Conservation (phyloP, 1,284 basidiomycete species). For the Papiliotrema nemorosa region DNA sequence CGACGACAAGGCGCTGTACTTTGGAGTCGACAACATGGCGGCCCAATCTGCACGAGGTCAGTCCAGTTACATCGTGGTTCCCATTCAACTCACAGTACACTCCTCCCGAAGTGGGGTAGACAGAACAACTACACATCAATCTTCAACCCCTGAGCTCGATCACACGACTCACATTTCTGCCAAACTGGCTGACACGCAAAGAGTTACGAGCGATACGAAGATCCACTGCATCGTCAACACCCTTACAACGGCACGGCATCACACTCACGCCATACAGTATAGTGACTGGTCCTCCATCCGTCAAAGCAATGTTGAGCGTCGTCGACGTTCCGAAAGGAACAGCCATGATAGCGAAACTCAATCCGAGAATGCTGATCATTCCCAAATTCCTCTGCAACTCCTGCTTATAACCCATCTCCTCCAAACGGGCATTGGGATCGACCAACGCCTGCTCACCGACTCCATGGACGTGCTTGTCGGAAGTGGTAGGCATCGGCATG, state of each 20-base stretch:
- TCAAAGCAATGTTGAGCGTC: constrained; percentile 50
- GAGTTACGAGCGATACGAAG: constrained; percentile 51
- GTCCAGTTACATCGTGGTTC: background rate
- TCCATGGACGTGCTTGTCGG: too few relatives aligned
- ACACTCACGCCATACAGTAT: constrained; percentile 47
- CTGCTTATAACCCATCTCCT: constrained; percentile 51
- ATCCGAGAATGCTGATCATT: constrained; percentile 51
- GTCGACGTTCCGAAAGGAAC: constrained; percentile 51
- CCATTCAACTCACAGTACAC: constrained; percentile 45
- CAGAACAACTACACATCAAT: constrained; percentile 40
- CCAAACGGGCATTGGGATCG: constrained; percentile 22
- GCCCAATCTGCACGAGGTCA: constrained; percentile 46
- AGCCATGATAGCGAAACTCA: constrained; percentile 51
- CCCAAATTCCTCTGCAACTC: constrained; percentile 51
- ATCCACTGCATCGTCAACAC: constrained; percentile 42
- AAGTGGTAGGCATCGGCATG: too few relatives aligned
- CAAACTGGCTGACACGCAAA: constrained; percentile 50
- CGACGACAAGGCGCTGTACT: constrained; percentile 48
- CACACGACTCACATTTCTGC: constrained; percentile 47
- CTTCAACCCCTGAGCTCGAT: background rate
- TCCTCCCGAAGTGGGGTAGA: constrained; percentile 52
- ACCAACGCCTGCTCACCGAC: too few relatives aligned
- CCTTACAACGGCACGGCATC: too few relatives aligned
- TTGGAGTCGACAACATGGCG: constrained; percentile 49
- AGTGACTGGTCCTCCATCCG: constrained; percentile 50